phyloP scores from a whole-genome alignment of 352 stramenopile species.

The Aphanomyces astaci region DNA sequence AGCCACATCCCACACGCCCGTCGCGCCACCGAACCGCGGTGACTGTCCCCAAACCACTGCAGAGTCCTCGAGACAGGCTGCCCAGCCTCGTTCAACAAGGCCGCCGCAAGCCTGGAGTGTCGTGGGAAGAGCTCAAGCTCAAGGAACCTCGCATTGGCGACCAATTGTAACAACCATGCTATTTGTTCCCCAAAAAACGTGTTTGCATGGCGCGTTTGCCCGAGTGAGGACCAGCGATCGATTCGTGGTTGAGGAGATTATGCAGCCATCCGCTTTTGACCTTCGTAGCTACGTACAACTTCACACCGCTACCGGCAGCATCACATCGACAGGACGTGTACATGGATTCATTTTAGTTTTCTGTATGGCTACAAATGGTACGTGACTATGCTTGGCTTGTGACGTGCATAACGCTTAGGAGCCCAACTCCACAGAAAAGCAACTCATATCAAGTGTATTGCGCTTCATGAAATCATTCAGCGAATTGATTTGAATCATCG shows the following conservation, averaged over 20 bases:
- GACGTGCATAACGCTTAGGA: no score
- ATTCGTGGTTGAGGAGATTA: no score
- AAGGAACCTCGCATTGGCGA: conserved; percentile 15
- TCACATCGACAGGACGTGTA: no score
- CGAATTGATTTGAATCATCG: conserved; percentile 9
- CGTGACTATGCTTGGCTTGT: neutral
- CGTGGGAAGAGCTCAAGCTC: conserved; percentile 16
- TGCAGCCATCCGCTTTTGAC: no score
- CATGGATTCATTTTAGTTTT: no score
- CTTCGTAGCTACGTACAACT: no score
- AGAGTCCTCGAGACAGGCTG: conserved; percentile 10
- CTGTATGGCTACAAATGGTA: neutral
- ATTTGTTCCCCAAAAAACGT: no score
- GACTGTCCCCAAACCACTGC: neutral
- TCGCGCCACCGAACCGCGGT: neutral
- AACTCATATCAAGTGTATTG: conserved; percentile 25
- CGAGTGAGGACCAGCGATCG: no score
- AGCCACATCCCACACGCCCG: neutral
- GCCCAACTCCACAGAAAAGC: neutral
- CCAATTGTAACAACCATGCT: neutral
- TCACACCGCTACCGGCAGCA: no score
- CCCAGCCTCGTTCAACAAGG: neutral
- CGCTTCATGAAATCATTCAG: conserved; percentile 17
- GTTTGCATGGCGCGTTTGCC: no score
- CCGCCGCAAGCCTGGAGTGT: neutral